These are phyloP conservation scores for Echeveria elegans DNA, from an alignment of 164 flowering plant species.

Conservation along the genomic window DNA sequence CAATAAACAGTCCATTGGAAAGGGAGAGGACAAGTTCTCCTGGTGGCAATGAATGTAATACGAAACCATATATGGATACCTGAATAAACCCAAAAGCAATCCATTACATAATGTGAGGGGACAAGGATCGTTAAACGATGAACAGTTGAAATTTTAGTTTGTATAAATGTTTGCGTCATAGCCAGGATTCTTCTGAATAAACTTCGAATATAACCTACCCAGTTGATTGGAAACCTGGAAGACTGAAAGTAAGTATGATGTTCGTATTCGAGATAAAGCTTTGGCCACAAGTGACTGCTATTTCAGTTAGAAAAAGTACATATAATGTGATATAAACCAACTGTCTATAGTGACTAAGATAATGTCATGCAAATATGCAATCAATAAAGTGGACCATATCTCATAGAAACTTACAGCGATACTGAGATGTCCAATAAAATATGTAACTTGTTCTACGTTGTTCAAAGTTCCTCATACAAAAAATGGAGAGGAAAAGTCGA, in stretches of 20 bases:
- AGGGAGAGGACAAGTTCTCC: constrained; percentile 59
- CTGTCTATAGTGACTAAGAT: neutral
- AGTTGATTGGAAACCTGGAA: constrained; percentile 84
- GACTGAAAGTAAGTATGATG: neutral
- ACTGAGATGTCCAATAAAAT: neutral
- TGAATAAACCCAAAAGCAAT: constrained; percentile 15
- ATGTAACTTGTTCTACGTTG: neutral
- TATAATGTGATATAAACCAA: neutral
- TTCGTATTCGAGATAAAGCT: neutral
- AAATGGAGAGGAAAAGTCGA: neutral
- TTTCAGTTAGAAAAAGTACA: neutral
- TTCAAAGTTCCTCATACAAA: neutral
- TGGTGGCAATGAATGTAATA: constrained; percentile 98
- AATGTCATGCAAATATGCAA: neutral
- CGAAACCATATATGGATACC: constrained; percentile 95
- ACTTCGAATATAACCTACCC: constrained; percentile 68
- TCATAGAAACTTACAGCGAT: neutral
- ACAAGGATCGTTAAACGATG: neutral
- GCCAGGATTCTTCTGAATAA: constrained; percentile 89
- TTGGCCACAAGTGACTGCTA: neutral
- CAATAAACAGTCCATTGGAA: constrained; percentile 67
- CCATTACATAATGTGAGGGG: neutral
- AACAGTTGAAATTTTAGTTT: neutral
- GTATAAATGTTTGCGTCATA: constrained; percentile 87
- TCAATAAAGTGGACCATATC: neutral